phyloP scores from a whole-genome alignment of 2,329 filamentous ascomycete species.

The Talaromyces sp. region DNA sequence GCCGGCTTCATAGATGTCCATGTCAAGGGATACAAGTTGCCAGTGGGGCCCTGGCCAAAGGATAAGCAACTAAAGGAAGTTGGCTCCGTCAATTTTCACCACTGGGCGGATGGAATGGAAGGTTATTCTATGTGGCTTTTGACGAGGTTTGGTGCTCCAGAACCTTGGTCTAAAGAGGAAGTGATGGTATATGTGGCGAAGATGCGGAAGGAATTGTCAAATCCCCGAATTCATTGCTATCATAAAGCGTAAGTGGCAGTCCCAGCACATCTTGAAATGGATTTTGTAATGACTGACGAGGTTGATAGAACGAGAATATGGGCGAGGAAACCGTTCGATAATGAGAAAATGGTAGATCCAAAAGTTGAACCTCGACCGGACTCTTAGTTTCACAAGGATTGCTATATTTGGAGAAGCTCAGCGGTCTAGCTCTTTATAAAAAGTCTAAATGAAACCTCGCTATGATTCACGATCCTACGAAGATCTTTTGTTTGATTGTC shows the following conservation, averaged over 20 bases:
- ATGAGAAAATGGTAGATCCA: not conserved
- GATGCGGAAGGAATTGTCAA: slow-evolving; percentile 5
- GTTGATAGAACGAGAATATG: slow-evolving; percentile 2
- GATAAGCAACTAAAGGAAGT: slow-evolving; percentile 36
- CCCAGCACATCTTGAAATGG: not conserved
- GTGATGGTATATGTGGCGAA: slow-evolving; percentile 8
- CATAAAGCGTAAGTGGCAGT: slow-evolving; percentile 2
- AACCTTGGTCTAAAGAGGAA: slow-evolving; percentile 9
- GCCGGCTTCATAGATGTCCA: slow-evolving; percentile 34
- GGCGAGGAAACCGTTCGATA: not conserved
- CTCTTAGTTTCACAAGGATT: not conserved
- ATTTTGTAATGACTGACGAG: not conserved
- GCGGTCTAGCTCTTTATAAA: too few species aligned
- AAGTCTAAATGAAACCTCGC: too few species aligned
- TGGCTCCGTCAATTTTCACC: slow-evolving; percentile 34
- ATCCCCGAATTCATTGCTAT: slow-evolving; percentile 1
- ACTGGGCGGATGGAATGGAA: slow-evolving; percentile 25
- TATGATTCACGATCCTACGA: too few species aligned
- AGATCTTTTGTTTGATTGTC: not conserved
- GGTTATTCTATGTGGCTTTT: slow-evolving; percentile 26
- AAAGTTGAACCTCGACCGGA: not conserved
- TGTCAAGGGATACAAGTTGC: slow-evolving; percentile 26
- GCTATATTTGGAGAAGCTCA: not conserved
- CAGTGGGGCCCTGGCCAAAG: slow-evolving; percentile 32
- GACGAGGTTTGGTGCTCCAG: slow-evolving; percentile 20